Evolutionary conservation across 441 rosid genomes (phyloP).

Genomic region (Erodium trifolium): DNA sequence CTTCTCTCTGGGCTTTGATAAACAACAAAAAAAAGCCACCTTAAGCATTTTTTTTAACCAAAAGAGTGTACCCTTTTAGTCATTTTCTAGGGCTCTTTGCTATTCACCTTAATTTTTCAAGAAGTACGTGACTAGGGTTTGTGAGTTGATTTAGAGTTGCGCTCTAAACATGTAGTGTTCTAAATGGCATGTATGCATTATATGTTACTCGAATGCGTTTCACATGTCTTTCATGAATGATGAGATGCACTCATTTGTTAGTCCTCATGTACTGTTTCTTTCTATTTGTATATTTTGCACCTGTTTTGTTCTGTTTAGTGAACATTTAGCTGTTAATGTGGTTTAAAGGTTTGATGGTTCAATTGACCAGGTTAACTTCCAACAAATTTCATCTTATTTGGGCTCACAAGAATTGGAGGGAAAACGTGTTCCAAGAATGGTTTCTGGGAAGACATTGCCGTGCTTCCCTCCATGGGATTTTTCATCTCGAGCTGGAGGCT

Average conservation of each 20-base stretch:
- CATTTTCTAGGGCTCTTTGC: background rate
- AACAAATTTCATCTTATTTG: slow-evolving; percentile 92
- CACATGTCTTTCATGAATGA: background rate
- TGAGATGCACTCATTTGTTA: background rate
- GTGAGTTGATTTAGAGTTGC: background rate
- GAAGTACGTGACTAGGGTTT: background rate
- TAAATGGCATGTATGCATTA: background rate
- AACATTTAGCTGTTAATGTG: background rate
- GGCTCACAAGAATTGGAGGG: slow-evolving; percentile 99
- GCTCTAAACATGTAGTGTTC: background rate
- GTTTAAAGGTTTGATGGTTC: background rate
- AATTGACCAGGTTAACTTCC: slow-evolving; percentile 82
- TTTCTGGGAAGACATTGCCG: slow-evolving; percentile 97
- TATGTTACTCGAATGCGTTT: background rate
- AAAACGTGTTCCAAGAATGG: slow-evolving; percentile 97
- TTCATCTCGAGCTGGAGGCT: slow-evolving; percentile 97
- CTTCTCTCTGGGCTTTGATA: too few species aligned
- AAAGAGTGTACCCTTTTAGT: background rate
- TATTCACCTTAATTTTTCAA: background rate
- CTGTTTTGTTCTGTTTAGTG: background rate
- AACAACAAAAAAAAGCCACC: background rate
- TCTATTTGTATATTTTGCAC: slow-evolving; percentile 6
- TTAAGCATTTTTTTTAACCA: background rate
- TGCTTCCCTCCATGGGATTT: slow-evolving; percentile 98
- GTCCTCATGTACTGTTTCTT: background rate